A percentile compares a stretch with the other conserved stretches of the same genome.
These are phyloP conservation scores for Dioszegia crocea DNA, from an alignment of 768 basidiomycete genomes.

Conservation along the genomic window DNA sequence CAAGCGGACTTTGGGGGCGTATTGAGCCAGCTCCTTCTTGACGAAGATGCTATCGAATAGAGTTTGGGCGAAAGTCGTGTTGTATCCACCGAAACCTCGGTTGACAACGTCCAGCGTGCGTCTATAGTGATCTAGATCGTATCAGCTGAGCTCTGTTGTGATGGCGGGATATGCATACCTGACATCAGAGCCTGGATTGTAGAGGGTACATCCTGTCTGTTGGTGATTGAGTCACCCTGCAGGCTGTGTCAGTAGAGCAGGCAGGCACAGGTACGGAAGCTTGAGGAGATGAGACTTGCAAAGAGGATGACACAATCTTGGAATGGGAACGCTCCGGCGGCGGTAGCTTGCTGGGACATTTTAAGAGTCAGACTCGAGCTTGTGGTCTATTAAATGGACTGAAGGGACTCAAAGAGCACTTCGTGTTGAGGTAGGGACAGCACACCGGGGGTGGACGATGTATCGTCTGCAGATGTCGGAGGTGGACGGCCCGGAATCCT, in stretches of 20 bases:
- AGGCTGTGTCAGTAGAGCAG: background rate
- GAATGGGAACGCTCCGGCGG: background rate
- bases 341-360: background rate
- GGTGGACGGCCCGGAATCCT: too few species aligned
- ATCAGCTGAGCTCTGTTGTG: background rate
- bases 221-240: slow-evolving; percentile 25
- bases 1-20: slow-evolving; percentile 14
- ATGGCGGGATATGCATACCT: slow-evolving; percentile 1
- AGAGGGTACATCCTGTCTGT: slow-evolving; percentile 26
- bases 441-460: too few species aligned
- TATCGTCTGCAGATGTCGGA: too few species aligned
- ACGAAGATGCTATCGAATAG: slow-evolving; percentile 32
- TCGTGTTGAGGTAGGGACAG: too few species aligned
- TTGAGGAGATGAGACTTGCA: slow-evolving; percentile 5
- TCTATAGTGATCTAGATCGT: slow-evolving; percentile 18
- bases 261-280: background rate
- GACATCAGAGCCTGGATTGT: slow-evolving; percentile 17
- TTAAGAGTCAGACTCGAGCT: too few species aligned
- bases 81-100: slow-evolving; percentile 36
- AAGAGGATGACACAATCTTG: slow-evolving; percentile 29
- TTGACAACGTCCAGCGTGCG: slow-evolving; percentile 25
- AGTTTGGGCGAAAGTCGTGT: slow-evolving; percentile 9
- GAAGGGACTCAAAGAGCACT: too few species aligned
- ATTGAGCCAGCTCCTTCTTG: slow-evolving; percentile 19
- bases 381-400: too few species aligned